A percentile compares a stretch with the other conserved stretches of the same genome.
These are phyloP conservation scores for Elaeis oleifera DNA, from an alignment of 202 grass and related monocot genomes.

Conservation along the genomic window DNA sequence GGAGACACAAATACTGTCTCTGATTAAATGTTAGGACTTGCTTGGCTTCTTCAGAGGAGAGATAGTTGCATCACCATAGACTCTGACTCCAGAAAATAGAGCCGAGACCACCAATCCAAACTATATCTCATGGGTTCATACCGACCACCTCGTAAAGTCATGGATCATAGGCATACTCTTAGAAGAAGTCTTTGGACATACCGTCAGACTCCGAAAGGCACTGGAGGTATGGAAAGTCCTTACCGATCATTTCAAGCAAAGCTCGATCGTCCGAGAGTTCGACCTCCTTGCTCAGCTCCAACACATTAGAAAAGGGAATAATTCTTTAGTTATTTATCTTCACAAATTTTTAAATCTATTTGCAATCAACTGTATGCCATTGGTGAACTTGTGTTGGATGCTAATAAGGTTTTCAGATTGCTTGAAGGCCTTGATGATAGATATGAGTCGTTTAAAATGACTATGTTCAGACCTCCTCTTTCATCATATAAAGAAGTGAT, in stretches of 20 bases:
- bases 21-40: too few relatives aligned
- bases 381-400: not conserved
- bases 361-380: not conserved
- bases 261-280: not conserved
- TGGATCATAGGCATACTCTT: too few relatives aligned
- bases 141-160: too few relatives aligned
- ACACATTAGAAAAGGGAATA: not conserved
- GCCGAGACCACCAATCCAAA: too few relatives aligned
- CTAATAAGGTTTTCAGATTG: not conserved
- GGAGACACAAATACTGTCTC: too few relatives aligned
- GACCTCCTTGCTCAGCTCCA: not conserved
- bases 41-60: too few relatives aligned
- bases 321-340: not conserved
- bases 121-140: too few relatives aligned
- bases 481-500: not conserved
- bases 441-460: not conserved
- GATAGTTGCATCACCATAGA: too few relatives aligned
- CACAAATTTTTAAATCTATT: not conserved
- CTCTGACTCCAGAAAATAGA: too few relatives aligned
- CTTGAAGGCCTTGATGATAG: not conserved
- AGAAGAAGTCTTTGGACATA: too few relatives aligned
- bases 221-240: not conserved
- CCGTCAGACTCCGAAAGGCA: not conserved
- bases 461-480: not conserved
- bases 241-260: not conserved